Conservation (phyloP, 31 red algal species). For the Endocladia muricata region DNA sequence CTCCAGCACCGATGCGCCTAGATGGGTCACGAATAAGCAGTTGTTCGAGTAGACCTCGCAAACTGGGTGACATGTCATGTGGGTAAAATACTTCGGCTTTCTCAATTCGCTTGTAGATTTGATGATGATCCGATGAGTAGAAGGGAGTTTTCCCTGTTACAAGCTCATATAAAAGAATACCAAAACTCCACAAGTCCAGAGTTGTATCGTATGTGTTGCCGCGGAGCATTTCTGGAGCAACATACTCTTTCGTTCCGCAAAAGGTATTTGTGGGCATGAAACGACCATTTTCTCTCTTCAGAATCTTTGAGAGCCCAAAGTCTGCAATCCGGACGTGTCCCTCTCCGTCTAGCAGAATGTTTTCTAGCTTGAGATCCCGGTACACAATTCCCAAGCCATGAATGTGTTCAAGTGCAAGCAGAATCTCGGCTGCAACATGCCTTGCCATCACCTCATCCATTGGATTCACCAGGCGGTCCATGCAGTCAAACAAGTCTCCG, state of each 20-base stretch:
- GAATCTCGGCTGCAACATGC: conserved; percentile 69
- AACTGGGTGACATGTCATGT: conserved; percentile 27
- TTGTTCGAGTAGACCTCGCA: conserved; percentile 42
- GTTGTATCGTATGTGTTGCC: conserved; percentile 72
- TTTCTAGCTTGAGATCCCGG: conserved; percentile 85
- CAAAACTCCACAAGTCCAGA: conserved; percentile 80
- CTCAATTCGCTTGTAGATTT: conserved; percentile 79
- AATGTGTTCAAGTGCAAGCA: conserved; percentile 81
- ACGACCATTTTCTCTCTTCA: conserved; percentile 31
- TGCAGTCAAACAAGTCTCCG: conserved; percentile 85
- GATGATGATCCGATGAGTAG: conserved; percentile 60
- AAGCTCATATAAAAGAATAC: conserved; percentile 87
- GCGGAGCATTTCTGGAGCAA: conserved; percentile 88
- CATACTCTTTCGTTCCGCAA: conserved; percentile 87
- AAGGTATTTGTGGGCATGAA: conserved; percentile 68
- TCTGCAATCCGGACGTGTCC: conserved; percentile 78
- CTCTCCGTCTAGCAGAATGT: conserved; percentile 68
- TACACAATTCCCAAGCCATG: conserved; percentile 87
- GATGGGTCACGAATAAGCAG: conserved; percentile 61
- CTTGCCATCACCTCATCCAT: conserved; percentile 45
- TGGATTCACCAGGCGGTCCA: conserved; percentile 31
- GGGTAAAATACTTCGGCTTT: conserved; percentile 66
- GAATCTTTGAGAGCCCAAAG: conserved; percentile 75
- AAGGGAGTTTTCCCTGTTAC: conserved; percentile 84
- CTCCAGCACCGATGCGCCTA: conserved; percentile 62